Evolutionary conservation across 2,329 filamentous ascomycete species (phyloP), one percentile per base, ranked within the genome.

Genomic region (Proliferodiscus dingleyae): DNA sequence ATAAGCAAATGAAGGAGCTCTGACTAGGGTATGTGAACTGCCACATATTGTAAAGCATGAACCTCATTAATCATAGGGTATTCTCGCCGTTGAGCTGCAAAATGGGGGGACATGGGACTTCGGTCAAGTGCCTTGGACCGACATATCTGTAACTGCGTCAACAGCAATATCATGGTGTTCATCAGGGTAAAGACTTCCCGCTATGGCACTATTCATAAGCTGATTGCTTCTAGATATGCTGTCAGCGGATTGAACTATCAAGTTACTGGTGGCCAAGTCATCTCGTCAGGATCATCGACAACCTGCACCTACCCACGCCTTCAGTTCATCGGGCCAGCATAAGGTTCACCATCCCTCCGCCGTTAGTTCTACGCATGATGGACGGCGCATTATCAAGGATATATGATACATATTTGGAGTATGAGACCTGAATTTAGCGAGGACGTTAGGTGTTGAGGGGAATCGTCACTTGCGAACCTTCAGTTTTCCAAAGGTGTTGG

Each of bases 71-170:
- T n/a, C 19, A 7, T 24, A 54, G 52, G 50, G 36, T 24, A 32
- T 51, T 16, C 47, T 57, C 11, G 47, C 49, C 13, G 45, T 54
- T 11, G 54, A 55, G 24, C 23, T 53, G 4, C 45, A 50, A 34
- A 41, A 42, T 15, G 43, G 40, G 13, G 54, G 41, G 29, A 23
- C 37, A 7, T 57, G 54, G 56, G 51, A 55, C 28, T 55, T 57
- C 34, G 56, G 56, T 15, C 40, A 45, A 43, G 46, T 58, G 8
- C 23, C 43, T 30, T 55, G 49, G 51, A 43, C 41, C 5, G 46
- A 46, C 34, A 44, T 56, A 6, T 43, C 49, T 10, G 37, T 56
- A 22, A 52, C 51, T 4, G 53, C 53, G 15, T 36, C 45, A 18
- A 53, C 50, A 4, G 46, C 42, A n/a, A 40, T 23, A 4, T 10